A percentile compares a stretch with the other conserved stretches of the same genome.
These are phyloP conservation scores for Scleromitrula shiraiana DNA, from an alignment of 2,329 filamentous ascomycete genomes.

Conservation along the genomic window DNA sequence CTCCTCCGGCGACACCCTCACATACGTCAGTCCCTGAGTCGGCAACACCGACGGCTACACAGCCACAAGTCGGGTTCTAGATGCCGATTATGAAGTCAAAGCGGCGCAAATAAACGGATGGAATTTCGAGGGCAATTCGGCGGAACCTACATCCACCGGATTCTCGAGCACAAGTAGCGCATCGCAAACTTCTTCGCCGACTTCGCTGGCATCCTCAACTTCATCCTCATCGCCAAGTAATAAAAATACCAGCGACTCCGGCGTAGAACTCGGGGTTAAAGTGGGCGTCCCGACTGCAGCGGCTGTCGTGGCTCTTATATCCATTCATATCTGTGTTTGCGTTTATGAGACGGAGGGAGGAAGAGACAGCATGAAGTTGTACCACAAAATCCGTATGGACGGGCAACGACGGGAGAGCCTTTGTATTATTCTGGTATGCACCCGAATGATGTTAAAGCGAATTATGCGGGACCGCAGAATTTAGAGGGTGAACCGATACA, in stretches of 20 bases:
- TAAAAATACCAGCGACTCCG: background rate
- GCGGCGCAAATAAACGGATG: constrained; percentile 4
- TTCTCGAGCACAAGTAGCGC: background rate
- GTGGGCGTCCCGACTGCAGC: too few relatives aligned
- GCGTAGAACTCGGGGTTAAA: too few relatives aligned
- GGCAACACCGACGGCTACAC: background rate
- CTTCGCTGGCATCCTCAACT: background rate
- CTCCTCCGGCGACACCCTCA: background rate
- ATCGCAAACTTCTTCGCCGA: background rate
- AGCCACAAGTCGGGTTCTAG: background rate
- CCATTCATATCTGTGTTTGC: too few relatives aligned
- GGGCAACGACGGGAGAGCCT: too few relatives aligned
- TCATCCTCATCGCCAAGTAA: background rate
- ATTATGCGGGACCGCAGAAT: too few relatives aligned
- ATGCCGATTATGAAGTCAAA: background rate
- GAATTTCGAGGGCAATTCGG: constrained; percentile 5
- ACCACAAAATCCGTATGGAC: too few relatives aligned
- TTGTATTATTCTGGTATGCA: too few relatives aligned
- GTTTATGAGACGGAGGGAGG: too few relatives aligned
- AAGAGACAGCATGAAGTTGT: too few relatives aligned
- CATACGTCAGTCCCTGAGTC: background rate
- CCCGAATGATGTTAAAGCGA: too few relatives aligned
- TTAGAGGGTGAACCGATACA: too few relatives aligned
- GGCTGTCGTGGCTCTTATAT: too few relatives aligned
- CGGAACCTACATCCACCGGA: background rate